Evolutionary conservation across 306 rosid species (phyloP).

Genomic region (Prunus dulcis): DNA sequence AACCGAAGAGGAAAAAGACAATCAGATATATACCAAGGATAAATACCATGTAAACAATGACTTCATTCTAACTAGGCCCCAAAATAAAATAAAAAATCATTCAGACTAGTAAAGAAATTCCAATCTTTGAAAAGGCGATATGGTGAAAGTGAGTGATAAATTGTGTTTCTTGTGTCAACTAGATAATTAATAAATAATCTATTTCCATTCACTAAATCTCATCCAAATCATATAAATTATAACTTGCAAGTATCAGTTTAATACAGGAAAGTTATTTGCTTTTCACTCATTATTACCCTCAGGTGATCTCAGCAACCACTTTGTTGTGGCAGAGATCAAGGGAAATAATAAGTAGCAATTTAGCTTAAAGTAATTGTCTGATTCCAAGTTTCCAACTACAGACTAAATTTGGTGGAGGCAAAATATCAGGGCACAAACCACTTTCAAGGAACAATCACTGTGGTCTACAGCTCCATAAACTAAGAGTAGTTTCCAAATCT

Average conservation of each 20-base stretch:
- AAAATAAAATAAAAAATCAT: neutral
- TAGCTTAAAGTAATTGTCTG: too few relatives aligned
- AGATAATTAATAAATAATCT: too few relatives aligned
- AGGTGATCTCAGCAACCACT: neutral
- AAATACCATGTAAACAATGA: neutral
- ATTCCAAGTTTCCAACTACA: neutral
- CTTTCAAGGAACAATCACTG: neutral
- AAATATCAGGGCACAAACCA: neutral
- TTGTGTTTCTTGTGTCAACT: too few relatives aligned
- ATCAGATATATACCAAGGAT: neutral
- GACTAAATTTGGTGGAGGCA: neutral
- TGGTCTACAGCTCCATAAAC: neutral
- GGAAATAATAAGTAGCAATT: neutral
- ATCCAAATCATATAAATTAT: too few relatives aligned
- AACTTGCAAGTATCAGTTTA: neutral
- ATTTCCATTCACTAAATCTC: neutral
- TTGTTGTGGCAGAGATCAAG: too few relatives aligned
- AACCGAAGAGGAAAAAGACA: slow-evolving; percentile 6
- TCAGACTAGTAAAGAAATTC: neutral
- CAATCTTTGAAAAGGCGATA: neutral
- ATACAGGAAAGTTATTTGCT: neutral
- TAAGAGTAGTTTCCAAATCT: neutral
- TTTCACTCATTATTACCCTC: neutral
- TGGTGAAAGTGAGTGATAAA: neutral
- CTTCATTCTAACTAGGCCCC: neutral